Conservation (phyloP, 345 rosid genomes). For the Zanthoxylum bungeanum region DNA sequence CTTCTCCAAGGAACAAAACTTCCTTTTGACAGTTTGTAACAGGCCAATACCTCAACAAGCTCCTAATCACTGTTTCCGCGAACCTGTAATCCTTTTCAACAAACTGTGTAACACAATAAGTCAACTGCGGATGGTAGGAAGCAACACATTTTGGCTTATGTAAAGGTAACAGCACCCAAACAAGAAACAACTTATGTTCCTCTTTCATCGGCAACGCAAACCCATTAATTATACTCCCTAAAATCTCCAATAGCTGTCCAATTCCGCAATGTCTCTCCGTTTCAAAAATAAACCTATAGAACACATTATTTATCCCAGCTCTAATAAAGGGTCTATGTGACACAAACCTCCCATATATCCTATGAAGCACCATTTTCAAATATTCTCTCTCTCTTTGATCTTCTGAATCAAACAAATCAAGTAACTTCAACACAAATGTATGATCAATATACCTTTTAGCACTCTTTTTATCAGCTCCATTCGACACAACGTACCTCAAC, state of each 20-base stretch:
- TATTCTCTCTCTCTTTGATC: slow-evolving; percentile 68
- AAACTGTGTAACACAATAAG: slow-evolving; percentile 42
- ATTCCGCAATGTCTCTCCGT: slow-evolving; percentile 45
- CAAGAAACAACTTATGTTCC: slow-evolving; percentile 46
- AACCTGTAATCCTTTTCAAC: slow-evolving; percentile 45
- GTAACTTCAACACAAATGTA: slow-evolving; percentile 44
- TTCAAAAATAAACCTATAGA: slow-evolving; percentile 39
- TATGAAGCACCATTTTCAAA: slow-evolving; percentile 56
- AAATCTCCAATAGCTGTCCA: slow-evolving; percentile 45
- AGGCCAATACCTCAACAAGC: slow-evolving; percentile 54
- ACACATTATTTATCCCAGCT: slow-evolving; percentile 41
- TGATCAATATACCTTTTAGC: slow-evolving; percentile 54
- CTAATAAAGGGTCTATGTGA: slow-evolving; percentile 60
- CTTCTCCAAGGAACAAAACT: slow-evolving; percentile 42
- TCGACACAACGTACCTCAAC: slow-evolving; percentile 36
- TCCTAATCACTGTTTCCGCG: slow-evolving; percentile 40
- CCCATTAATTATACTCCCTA: slow-evolving; percentile 43
- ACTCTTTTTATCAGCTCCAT: slow-evolving; percentile 36
- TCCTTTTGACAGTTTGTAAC: slow-evolving; percentile 45
- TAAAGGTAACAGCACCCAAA: slow-evolving; percentile 38
- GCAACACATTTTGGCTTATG: slow-evolving; percentile 43
- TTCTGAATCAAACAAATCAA: slow-evolving; percentile 57
- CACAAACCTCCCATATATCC: slow-evolving; percentile 61
- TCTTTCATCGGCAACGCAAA: slow-evolving; percentile 49
- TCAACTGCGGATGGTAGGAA: slow-evolving; percentile 37